phyloP scores from a whole-genome alignment of 768 basidiomycete genomes.

The Rhodotorula sphaerocarpa region DNA sequence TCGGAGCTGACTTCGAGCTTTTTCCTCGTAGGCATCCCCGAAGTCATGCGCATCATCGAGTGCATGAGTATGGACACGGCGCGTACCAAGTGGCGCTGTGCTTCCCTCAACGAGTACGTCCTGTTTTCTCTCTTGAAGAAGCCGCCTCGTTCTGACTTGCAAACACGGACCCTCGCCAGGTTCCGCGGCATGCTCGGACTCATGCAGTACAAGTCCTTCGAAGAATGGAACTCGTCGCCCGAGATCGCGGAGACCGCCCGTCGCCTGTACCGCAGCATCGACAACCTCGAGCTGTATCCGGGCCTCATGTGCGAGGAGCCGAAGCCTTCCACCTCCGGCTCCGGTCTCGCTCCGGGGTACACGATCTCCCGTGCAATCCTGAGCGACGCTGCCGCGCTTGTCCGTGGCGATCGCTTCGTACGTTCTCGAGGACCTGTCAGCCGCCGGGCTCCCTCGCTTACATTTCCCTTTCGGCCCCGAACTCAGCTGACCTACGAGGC shows the following conservation, averaged over 20 bases:
- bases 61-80: slow-evolving; percentile 15
- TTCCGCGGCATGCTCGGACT: not conserved
- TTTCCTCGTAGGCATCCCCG: slow-evolving; percentile 24
- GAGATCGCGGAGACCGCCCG: slow-evolving; percentile 46
- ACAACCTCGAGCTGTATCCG: slow-evolving; percentile 69
- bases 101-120: slow-evolving; percentile 46
- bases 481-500: slow-evolving; percentile 16
- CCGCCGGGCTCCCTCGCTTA: too few species aligned
- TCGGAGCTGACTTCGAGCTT: too few species aligned
- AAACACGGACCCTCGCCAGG: too few species aligned
- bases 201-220: slow-evolving; percentile 5
- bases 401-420: slow-evolving; percentile 60
- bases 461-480: not conserved
- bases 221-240: slow-evolving; percentile 45
- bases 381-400: slow-evolving; percentile 42
- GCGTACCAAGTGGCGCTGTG: slow-evolving; percentile 40
- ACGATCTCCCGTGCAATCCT: slow-evolving; percentile 54
- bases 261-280: slow-evolving; percentile 61
- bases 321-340: slow-evolving; percentile 58
- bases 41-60: slow-evolving; percentile 21
- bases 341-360: slow-evolving; percentile 51
- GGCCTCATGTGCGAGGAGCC: slow-evolving; percentile 54
- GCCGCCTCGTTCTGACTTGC: too few species aligned
- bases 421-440: too few species aligned
- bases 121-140: too few species aligned